Evolutionary conservation across 2,329 filamentous ascomycete species (phyloP).

Genomic region (Fusarium floridanum): DNA sequence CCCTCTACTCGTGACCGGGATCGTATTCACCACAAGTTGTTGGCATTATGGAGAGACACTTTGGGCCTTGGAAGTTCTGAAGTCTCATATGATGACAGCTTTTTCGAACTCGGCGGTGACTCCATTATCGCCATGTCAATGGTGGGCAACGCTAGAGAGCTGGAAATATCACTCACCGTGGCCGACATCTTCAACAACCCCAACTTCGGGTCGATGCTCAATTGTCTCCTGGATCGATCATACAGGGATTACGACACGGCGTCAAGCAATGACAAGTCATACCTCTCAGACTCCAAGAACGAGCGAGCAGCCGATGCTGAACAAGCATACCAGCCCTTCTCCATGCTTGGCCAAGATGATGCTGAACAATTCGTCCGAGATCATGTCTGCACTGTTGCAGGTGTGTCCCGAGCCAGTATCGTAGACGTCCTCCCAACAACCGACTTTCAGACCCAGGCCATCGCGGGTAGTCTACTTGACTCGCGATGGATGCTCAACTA

Average conservation of each 20-base stretch:
- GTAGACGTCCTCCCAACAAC: slow-evolving; percentile 39
- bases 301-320: neutral
- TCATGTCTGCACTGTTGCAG: slow-evolving; percentile 29
- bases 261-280: slow-evolving; percentile 9
- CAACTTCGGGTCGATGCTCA: slow-evolving; percentile 22
- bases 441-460: slow-evolving; percentile 35
- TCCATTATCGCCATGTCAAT: slow-evolving; percentile 43
- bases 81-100: slow-evolving; percentile 27
- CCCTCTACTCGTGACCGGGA: slow-evolving; percentile 7
- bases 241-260: slow-evolving; percentile 21
- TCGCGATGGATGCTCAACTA: slow-evolving; percentile 42
- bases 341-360: slow-evolving; percentile 7
- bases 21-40: slow-evolving; percentile 25
- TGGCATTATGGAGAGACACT: slow-evolving; percentile 24
- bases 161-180: slow-evolving; percentile 30
- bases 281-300: slow-evolving; percentile 2
- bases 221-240: slow-evolving; percentile 18
- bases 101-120: slow-evolving; percentile 38
- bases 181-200: slow-evolving; percentile 41
- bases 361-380: slow-evolving; percentile 27
- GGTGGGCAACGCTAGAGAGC: slow-evolving; percentile 30
- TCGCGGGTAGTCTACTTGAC: slow-evolving; percentile 25
- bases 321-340: slow-evolving; percentile 18
- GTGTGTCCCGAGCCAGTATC: slow-evolving; percentile 40
- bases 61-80: slow-evolving; percentile 6